Evolutionary conservation across 1,139 yeast genomes (phyloP).

Genomic region (Blastobotrys raffinosifermentans): DNA sequence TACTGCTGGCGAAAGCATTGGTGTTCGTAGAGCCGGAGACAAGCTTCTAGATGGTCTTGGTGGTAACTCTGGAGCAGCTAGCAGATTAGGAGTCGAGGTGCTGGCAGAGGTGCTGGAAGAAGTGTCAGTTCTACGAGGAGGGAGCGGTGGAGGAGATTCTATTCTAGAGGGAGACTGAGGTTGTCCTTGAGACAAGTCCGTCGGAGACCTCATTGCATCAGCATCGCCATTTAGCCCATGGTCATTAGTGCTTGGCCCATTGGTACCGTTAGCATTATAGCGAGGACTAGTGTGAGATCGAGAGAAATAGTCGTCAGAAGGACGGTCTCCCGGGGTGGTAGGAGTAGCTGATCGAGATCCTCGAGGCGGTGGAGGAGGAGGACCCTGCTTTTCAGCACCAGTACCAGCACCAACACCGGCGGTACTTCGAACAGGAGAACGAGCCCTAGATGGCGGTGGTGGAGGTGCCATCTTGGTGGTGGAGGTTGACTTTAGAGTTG

Average conservation of each 20-base stretch:
- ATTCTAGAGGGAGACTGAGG: slow-evolving; percentile 1
- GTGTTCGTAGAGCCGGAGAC: slow-evolving; percentile 7
- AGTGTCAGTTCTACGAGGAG: slow-evolving; percentile 6
- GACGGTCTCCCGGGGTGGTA: background rate
- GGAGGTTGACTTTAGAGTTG: background rate
- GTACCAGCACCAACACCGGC: background rate
- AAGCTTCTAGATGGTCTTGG: slow-evolving; percentile 19
- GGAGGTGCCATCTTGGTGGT: slow-evolving; percentile 2
- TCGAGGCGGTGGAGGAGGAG: slow-evolving; percentile 1
- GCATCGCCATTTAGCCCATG: no score
- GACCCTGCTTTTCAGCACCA: background rate
- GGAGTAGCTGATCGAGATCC: slow-evolving; percentile 1
- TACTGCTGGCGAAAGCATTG: background rate
- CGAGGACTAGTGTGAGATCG: background rate
- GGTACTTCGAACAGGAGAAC: background rate
- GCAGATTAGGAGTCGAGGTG: slow-evolving; percentile 4
- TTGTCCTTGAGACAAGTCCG: slow-evolving; percentile 1
- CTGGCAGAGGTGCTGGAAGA: slow-evolving; percentile 4
- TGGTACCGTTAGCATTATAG: background rate
- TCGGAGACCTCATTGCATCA: no score
- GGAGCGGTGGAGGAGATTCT: slow-evolving; percentile 6
- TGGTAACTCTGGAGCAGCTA: slow-evolving; percentile 16
- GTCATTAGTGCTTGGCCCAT: no score
- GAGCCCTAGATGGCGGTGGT: slow-evolving; percentile 1
- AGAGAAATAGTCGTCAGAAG: background rate